Evolutionary conservation across 1,139 yeast species (phyloP), one percentile per base, ranked within the genome.

Genomic region (Geotrichum reessii): DNA sequence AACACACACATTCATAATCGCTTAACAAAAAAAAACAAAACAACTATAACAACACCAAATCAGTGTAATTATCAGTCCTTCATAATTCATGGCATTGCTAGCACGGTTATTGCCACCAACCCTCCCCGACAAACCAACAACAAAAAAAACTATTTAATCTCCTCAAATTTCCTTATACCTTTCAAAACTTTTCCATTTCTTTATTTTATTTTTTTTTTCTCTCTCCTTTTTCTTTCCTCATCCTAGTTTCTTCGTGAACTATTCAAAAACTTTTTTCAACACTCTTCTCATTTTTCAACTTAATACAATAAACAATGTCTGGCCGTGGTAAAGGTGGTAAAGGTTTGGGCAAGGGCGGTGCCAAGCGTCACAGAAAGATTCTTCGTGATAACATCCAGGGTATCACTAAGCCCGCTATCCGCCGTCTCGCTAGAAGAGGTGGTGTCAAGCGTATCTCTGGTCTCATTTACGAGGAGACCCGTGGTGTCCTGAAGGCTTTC

Each of bases 371-470:
- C 91, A 89, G 98, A 86, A 92, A 92, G 89, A 90, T 93, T 80
- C 84, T 92, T 72, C 91, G 98, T 84, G 99, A 93, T 79, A 93
- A 93, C 91, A 92, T 93, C 70, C 98, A 92, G 82, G 99, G 99
- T 83, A 92, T 93, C 76, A 93, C 99, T 67, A 93, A 93, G 85
- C 99, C 99, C 76, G 99, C 99, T 74, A 93, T 93, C 77, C 91
- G 99, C 84, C 92, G 99, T 88, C 87, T 93, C 74, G 99, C 99
- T 63, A 92, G 99, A 86, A 91, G 99, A 89, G 99, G 99, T 82
- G 99, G 99, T 89, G 99, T 93, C 76, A 93, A 93, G 87, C 97
- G 98, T 87, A 93, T 93, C 73, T 92, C 98, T 67, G 98, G 97
- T 75, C 83, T 92, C 76, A 92, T 93, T 78, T 93, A 93, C 83